Evolutionary conservation across 768 basidiomycete species (phyloP), one percentile per base, ranked within the genome.

Genomic region (Boletus pseudo-olivaceus): DNA sequence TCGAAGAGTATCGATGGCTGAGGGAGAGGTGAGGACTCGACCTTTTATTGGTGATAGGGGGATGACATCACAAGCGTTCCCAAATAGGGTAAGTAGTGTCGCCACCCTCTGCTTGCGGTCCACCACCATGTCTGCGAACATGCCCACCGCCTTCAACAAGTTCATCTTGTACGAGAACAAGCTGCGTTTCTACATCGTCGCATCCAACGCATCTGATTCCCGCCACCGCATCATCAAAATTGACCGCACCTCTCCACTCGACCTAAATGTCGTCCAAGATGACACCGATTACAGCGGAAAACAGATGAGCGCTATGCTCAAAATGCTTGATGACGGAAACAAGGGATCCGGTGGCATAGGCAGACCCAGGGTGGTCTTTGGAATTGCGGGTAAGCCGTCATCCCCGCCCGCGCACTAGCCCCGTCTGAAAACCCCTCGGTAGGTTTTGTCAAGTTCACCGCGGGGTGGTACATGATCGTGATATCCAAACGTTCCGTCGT

Each of bases 271-370:
- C 4, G 78, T 93, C 26, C 93, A 98, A 62, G 97, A 98, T 67
- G 84, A 90, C 38, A 85, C 85, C 0, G 83, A 91, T 23, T 99
- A 99, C 70, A 90, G 82, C 47, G 86, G 88, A 26, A 87, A 85
- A 67, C 88, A 98, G 72, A 90, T 97, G 84, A 90, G 82, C 47
- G 84, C 85, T 33, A 83, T 98, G 77, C 76, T 98, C 59, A 90
- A 89, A 73, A 97, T 96, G 92, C 78, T 98, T 9, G 93, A 95
- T 56, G 93, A 97, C 62, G 96, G 95, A 23, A 99, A 97, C 71
- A 88, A 85, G 70, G 80, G 79, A 1, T 87, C 86, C 4, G 96
- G 95, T 6, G 93, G 95, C 8, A 72, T 99, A 56, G 91, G 87
- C 15, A 93, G 78, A 71, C 84, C 81, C 7, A 84, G 78, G 60